Conservation (phyloP, 2,329 filamentous ascomycete genomes). For the Fusarium xyrophilum region DNA sequence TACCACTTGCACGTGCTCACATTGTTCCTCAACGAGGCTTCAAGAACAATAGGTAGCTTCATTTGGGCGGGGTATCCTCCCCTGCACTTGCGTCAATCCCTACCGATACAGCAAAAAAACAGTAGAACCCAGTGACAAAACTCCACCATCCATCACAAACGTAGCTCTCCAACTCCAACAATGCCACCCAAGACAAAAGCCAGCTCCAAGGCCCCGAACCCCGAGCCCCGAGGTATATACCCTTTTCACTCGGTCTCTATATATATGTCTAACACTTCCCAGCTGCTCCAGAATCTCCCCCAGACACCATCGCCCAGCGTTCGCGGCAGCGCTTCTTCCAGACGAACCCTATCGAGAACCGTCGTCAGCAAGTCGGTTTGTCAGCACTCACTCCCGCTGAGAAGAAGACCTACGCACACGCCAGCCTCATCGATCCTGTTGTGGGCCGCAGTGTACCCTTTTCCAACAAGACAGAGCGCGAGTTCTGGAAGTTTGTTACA, state of each 20-base stretch:
- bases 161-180: slow-evolving; percentile 36
- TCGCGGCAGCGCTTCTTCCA: slow-evolving; percentile 56
- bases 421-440: slow-evolving; percentile 54
- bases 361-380: slow-evolving; percentile 54
- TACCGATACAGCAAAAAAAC: slow-evolving; percentile 32
- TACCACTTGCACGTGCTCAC: background rate
- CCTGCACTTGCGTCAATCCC: slow-evolving; percentile 13
- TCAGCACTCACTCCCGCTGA: slow-evolving; percentile 56
- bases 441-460: slow-evolving; percentile 47
- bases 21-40: slow-evolving; percentile 26
- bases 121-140: slow-evolving; percentile 28
- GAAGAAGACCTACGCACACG: slow-evolving; percentile 56
- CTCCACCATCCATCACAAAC: slow-evolving; percentile 41
- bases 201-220: slow-evolving; percentile 43
- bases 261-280: background rate
- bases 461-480: slow-evolving; percentile 59
- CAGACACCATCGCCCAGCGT: slow-evolving; percentile 58
- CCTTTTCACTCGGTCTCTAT: background rate
- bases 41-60: slow-evolving; percentile 37
- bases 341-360: slow-evolving; percentile 58
- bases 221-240: slow-evolving; percentile 33
- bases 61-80: slow-evolving; percentile 39
- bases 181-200: slow-evolving; percentile 51
- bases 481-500: slow-evolving; percentile 64
- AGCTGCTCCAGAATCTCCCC: slow-evolving; percentile 45